These are phyloP conservation scores for Heterobasidion annosum DNA, from an alignment of 1,284 basidiomycete species.

Conservation along the genomic window DNA sequence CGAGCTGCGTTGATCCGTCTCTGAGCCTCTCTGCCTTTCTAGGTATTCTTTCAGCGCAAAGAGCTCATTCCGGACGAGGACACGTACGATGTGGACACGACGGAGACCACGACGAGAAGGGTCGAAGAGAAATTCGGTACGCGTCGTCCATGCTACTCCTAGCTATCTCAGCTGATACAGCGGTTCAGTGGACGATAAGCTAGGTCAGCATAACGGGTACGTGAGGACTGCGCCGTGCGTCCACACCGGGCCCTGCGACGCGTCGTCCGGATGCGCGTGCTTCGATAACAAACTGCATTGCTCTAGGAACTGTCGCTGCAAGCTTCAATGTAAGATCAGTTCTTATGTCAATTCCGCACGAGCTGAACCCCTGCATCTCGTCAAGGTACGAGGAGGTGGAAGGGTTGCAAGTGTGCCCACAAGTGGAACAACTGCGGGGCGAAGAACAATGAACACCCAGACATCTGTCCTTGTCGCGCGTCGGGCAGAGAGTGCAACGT, in stretches of 20 bases:
- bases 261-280: slow-evolving; percentile 24
- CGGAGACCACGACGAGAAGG: not conserved
- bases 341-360: not conserved
- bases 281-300: slow-evolving; percentile 14
- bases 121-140: not conserved
- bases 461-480: slow-evolving; percentile 25
- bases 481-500: slow-evolving; percentile 33
- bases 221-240: slow-evolving; percentile 25
- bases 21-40: not conserved
- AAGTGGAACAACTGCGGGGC: not conserved
- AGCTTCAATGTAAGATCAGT: slow-evolving; percentile 20
- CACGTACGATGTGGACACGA: not conserved
- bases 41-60: not conserved
- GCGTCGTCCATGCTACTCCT: not conserved
- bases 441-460: not conserved
- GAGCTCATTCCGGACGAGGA: not conserved
- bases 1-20: not conserved
- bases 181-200: not conserved
- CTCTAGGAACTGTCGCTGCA: slow-evolving; percentile 13
- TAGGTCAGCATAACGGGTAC: not conserved
- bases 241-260: slow-evolving; percentile 30
- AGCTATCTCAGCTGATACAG: no score
- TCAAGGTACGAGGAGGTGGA: slow-evolving; percentile 27
- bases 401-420: slow-evolving; percentile 30
- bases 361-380: not conserved